A percentile compares a stretch with the other conserved stretches of the same genome.
phyloP scores from a whole-genome alignment of 768 basidiomycete species.

The Gymnopilus dilepis region DNA sequence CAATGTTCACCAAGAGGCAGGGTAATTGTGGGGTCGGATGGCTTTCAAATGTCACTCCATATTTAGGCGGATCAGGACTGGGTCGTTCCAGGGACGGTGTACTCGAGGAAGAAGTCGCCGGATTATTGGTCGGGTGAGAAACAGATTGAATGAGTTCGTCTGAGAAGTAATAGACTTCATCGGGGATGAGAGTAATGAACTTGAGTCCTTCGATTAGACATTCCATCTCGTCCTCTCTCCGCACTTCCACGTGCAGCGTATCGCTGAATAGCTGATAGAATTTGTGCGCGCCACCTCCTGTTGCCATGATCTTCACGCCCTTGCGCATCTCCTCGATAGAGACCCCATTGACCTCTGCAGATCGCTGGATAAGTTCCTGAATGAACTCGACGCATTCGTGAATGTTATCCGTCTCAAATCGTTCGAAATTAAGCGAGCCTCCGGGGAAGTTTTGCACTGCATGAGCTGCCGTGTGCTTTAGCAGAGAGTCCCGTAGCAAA shows the following conservation, averaged over 20 bases:
- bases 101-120: conserved; percentile 20
- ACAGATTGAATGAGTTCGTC: conserved; percentile 89
- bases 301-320: conserved; percentile 96
- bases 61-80: conserved; percentile 88
- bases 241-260: conserved; percentile 83
- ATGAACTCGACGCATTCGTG: conserved; percentile 86
- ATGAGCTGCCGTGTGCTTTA: conserved; percentile 57
- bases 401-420: conserved; percentile 94
- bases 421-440: conserved; percentile 95
- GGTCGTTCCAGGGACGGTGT: conserved; percentile 70
- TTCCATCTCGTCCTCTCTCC: conserved; percentile 97
- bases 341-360: conserved; percentile 85
- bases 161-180: conserved; percentile 98
- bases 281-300: conserved; percentile 95
- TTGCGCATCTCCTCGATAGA: conserved; percentile 89
- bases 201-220: conserved; percentile 95
- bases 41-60: conserved; percentile 85
- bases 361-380: conserved; percentile 82
- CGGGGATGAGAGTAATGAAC: conserved; percentile 94
- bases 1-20: conserved; percentile 97
- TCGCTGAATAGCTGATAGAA: conserved; percentile 85
- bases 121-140: conserved; percentile 37
- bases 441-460: conserved; percentile 84
- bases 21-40: conserved; percentile 89
- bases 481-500: conserved; percentile 64